Base-by-base conservation (phyloP, 768 basidiomycete species). In the Panaeolus papilionaceus region DNA sequence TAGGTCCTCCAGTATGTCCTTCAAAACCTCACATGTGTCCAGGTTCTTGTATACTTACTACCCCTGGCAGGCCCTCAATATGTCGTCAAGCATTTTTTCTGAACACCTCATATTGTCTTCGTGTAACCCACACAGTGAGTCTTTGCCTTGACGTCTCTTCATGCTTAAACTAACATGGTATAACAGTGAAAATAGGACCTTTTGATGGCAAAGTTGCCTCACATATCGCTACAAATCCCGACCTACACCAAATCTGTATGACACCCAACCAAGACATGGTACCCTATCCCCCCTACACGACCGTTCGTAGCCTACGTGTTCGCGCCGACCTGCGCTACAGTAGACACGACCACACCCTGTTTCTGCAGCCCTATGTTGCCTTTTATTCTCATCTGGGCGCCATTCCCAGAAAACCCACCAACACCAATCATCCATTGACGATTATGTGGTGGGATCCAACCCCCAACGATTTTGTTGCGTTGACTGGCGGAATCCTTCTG, bases 401-500 rank as follows among this genome's bases (percentile, higher is more conserved):
- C 65, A 66, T 66, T 8, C 51, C 54, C 2, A 61, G 65, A 16
- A 61, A 61, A 38, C 65, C 65, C n/a, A 61, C n/a, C 23, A 18
- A 66, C 61, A 3, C 20, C 23, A 8, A 61, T 16, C 2, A 66
- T 45, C 65, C 65, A 33, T 44, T 66, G 23, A 0, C 23, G 23
- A 23, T 23, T 23, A 23, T 23, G 23, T 23, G 23, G 65, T 66
- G 65, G 65, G 45, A 61, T 38, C 65, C 65, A 20, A 66, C 65
- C 8, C 28, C 23, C 38, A 47, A 39, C 28, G 47, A 51, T 23
- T 65, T 65, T 18, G 42, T 45, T 62, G 37, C 65, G 12, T 44
- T 28, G 1, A 44, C 20, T 40, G 33, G 11, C 20, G 10, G 61
- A 38, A 38, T 63, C 51, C 66, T 62, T 44, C 44, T 47, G 33